These are phyloP conservation scores for Suillus hirtellus DNA, from an alignment of 768 basidiomycete species.

Conservation along the genomic window DNA sequence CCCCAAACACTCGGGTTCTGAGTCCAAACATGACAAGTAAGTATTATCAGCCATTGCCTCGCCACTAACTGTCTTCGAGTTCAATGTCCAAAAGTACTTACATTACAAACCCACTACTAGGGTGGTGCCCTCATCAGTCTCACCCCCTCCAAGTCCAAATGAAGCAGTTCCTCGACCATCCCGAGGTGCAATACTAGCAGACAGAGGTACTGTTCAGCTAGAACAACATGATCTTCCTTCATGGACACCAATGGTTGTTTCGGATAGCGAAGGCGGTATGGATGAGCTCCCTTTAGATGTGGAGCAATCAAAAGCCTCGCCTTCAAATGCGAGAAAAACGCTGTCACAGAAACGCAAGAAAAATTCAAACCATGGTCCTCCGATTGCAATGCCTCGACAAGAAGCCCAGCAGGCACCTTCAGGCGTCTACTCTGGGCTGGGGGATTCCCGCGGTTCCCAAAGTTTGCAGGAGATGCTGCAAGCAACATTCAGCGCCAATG, in stretches of 20 bases:
- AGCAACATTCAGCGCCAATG: constrained; percentile 1
- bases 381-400: background rate
- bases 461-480: constrained; percentile 1
- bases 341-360: background rate
- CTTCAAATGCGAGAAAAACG: background rate
- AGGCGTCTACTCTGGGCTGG: too few species aligned
- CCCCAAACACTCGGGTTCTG: background rate
- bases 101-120: background rate
- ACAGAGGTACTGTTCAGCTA: background rate
- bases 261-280: background rate
- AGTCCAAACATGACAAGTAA: background rate
- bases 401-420: background rate
- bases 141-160: background rate
- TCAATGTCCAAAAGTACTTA: background rate
- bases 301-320: background rate
- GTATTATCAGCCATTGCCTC: background rate
- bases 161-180: background rate
- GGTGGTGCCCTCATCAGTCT: background rate
- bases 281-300: background rate
- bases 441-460: background rate
- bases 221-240: background rate
- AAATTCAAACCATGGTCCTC: background rate
- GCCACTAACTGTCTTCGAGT: background rate
- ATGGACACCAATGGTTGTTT: constrained; percentile 5
- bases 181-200: background rate